Conservation (phyloP, 345 rosid genomes). For the Eucalyptus sideroxylon region DNA sequence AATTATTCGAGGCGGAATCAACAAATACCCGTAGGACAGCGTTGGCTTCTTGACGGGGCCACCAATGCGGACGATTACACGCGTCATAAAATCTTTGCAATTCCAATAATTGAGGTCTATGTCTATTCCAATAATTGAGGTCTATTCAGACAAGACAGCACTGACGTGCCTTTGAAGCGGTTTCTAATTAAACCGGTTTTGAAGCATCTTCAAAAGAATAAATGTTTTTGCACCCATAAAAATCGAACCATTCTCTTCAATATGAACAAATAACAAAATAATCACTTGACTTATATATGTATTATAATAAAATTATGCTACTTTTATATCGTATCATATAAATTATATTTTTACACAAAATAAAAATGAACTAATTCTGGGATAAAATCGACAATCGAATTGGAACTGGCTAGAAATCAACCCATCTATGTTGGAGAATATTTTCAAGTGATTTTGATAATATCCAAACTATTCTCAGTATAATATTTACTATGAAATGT, state of each 20-base stretch:
- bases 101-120: not conserved
- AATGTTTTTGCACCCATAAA: not conserved
- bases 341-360: not conserved
- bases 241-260: not conserved
- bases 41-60: not conserved
- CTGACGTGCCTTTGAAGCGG: not conserved
- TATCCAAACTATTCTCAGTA: too few relatives aligned
- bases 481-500: too few relatives aligned
- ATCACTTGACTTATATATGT: not conserved
- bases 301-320: not conserved
- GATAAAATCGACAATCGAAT: accelerated
- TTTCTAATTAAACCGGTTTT: not conserved
- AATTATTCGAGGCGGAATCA: too few relatives aligned
- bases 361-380: not conserved
- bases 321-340: not conserved
- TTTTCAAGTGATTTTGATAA: too few relatives aligned
- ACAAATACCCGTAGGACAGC: not conserved
- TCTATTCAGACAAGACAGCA: not conserved
- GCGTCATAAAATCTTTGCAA: not conserved
- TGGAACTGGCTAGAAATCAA: accelerated
- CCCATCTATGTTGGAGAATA: not conserved
- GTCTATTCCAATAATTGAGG: not conserved
- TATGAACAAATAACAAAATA: too few relatives aligned
- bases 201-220: not conserved
- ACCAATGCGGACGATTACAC: not conserved